Evolutionary conservation across 1,139 yeast genomes (phyloP).

Genomic region (Lizanozyma gosingica): DNA sequence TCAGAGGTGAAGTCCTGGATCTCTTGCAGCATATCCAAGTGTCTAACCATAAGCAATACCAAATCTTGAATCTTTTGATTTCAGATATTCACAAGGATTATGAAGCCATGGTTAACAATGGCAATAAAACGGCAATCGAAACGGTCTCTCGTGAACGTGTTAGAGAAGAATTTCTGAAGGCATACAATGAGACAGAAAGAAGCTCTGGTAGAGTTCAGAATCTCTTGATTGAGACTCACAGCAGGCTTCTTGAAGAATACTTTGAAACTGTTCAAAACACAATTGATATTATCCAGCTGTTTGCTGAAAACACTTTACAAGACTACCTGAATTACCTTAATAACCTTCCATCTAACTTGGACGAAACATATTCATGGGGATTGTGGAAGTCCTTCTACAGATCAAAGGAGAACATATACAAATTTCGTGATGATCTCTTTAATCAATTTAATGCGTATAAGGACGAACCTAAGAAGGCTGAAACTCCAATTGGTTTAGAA

Average conservation of each 20-base stretch:
- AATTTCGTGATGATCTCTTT: background rate
- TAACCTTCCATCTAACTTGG: background rate
- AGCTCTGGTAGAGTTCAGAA: background rate
- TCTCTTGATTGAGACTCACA: background rate
- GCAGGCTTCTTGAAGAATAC: background rate
- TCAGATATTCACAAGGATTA: background rate
- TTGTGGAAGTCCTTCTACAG: background rate
- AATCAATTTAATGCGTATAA: background rate
- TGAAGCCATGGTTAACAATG: background rate
- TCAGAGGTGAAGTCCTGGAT: background rate
- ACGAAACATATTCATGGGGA: background rate
- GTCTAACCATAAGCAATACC: background rate
- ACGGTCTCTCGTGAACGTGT: background rate
- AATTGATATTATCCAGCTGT: background rate
- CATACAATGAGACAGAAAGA: background rate
- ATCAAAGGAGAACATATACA: background rate
- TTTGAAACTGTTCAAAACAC: background rate
- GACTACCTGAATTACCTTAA: background rate
- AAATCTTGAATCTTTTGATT: background rate
- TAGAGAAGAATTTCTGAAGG: background rate
- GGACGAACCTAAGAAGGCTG: background rate
- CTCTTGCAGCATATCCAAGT: background rate
- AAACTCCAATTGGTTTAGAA: background rate
- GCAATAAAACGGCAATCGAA: background rate
- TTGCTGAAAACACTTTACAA: background rate